Conservation (phyloP, 257 asterid genomes). For the Gynochthodes officinalis region DNA sequence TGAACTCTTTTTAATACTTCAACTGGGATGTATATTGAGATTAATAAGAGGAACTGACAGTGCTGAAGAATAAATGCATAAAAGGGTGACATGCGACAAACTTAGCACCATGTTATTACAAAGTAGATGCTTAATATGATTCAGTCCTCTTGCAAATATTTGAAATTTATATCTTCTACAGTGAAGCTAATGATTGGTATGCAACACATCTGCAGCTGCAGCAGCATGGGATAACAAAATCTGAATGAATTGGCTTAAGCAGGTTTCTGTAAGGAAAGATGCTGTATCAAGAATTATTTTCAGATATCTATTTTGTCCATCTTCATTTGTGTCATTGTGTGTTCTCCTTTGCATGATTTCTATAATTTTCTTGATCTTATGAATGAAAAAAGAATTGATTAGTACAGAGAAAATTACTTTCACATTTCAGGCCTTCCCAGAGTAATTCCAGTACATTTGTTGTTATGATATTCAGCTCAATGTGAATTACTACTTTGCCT, state of each 20-base stretch:
- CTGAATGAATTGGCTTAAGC: too few relatives aligned
- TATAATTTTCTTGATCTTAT: neutral
- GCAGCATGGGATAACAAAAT: constrained; percentile 8
- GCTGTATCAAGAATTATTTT: neutral
- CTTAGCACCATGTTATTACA: neutral
- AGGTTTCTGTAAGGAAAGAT: too few relatives aligned
- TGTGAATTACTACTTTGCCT: neutral
- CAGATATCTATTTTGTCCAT: neutral
- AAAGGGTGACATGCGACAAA: neutral
- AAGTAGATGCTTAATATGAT: neutral
- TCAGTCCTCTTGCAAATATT: neutral
- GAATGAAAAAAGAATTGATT: neutral
- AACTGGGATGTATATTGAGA: neutral
- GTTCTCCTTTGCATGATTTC: neutral
- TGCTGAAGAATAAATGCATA: too few relatives aligned
- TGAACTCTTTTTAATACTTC: neutral
- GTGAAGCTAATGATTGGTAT: neutral
- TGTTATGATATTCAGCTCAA: neutral
- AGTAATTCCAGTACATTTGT: neutral
- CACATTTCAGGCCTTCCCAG: neutral
- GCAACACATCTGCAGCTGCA: constrained; percentile 1
- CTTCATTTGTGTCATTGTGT: neutral
- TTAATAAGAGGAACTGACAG: too few relatives aligned
- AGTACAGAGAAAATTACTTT: neutral
- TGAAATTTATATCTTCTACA: neutral